A percentile compares a stretch with the other conserved stretches of the same genome.
phyloP scores from a whole-genome alignment of 2,329 filamentous ascomycete species.

The Polytolypa hystricis region DNA sequence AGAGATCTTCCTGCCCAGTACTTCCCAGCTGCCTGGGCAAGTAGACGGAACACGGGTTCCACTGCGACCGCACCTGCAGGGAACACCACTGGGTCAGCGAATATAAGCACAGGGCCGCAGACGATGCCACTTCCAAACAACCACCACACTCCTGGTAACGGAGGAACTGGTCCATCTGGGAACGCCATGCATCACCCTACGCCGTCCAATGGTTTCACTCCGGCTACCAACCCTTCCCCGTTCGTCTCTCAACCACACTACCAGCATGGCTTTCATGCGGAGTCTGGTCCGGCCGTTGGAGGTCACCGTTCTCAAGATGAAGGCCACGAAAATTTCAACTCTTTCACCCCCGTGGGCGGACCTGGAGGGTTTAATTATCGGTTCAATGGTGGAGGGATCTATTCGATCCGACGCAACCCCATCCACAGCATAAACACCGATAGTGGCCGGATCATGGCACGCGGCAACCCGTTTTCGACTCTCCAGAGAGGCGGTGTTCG shows the following conservation, averaged over 20 bases:
- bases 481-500: neutral
- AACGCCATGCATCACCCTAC: neutral
- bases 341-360: neutral
- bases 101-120: neutral
- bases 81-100: neutral
- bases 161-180: too few relatives aligned
- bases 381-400: constrained; percentile 7
- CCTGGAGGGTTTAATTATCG: neutral
- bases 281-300: too few relatives aligned
- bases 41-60: neutral
- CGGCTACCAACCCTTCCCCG: too few relatives aligned
- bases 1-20: constrained; percentile 11
- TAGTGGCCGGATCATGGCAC: constrained; percentile 8
- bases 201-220: too few relatives aligned
- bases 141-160: too few relatives aligned
- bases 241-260: too few relatives aligned
- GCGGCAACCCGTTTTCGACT: constrained; percentile 11
- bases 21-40: constrained; percentile 13
- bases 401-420: constrained; percentile 9
- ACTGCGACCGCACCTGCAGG: neutral
- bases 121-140: neutral
- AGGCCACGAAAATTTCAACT: neutral
- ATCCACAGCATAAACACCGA: constrained; percentile 10
- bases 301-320: too few relatives aligned
- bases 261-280: too few relatives aligned